These are phyloP conservation scores for Aegilops bicornis DNA, from an alignment of 176 grass and related monocot species.

Conservation along the genomic window DNA sequence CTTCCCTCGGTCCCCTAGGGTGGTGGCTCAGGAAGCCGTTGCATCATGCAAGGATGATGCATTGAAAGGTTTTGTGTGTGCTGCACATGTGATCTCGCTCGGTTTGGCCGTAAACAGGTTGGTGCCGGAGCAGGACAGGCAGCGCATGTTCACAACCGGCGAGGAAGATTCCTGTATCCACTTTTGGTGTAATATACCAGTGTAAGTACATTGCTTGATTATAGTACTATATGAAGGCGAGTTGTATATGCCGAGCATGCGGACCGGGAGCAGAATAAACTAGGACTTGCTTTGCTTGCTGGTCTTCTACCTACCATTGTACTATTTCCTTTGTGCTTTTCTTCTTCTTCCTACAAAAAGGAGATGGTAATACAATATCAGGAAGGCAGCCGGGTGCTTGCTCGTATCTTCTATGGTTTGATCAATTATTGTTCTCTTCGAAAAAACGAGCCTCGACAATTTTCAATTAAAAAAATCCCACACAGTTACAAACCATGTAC, in stretches of 20 bases:
- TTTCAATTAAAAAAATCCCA: too few species aligned
- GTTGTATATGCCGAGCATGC: not conserved
- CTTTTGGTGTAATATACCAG: not conserved
- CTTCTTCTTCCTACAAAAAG: not conserved
- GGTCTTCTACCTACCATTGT: not conserved
- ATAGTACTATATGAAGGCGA: not conserved
- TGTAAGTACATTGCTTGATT: not conserved
- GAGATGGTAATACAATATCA: not conserved
- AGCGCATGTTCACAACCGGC: not conserved
- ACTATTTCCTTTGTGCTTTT: not conserved
- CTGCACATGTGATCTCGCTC: not conserved
- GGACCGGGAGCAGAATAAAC: not conserved
- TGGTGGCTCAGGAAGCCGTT: not conserved
- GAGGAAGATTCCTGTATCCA: not conserved
- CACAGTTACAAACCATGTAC: too few species aligned
- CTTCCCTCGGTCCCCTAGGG: not conserved
- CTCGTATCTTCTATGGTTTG: not conserved
- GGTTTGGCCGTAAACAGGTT: not conserved
- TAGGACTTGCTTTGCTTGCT: not conserved
- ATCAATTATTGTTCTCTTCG: not conserved
- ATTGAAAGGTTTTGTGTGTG: not conserved
- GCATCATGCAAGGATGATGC: not conserved
- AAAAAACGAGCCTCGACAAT: too few species aligned
- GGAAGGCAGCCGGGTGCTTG: not conserved
- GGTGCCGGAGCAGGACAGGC: not conserved